Percentiles rank a stretch among this genome's conserved stretches.
These are phyloP conservation scores for Ophiostoma australiae DNA, from an alignment of 2,329 filamentous ascomycete genomes.

Conservation along the genomic window DNA sequence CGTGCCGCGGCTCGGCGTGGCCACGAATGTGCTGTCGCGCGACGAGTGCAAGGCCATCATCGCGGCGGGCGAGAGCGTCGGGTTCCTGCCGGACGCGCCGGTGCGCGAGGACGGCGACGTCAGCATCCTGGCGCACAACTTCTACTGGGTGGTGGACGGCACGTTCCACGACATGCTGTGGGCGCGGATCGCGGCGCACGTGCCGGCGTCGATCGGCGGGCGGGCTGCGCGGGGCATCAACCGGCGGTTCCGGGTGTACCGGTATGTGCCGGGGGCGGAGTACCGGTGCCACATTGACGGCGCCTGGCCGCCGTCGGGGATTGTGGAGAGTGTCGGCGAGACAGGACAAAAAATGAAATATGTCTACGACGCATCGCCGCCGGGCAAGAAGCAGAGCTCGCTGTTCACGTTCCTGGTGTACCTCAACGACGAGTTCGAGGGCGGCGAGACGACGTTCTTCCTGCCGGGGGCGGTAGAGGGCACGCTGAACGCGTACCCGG, in stretches of 20 bases:
- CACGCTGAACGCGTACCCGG: constrained; percentile 62
- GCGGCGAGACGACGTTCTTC: constrained; percentile 68
- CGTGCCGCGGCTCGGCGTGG: constrained; percentile 57
- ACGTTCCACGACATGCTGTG: constrained; percentile 60
- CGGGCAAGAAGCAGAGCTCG: constrained; percentile 56
- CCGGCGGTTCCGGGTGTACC: constrained; percentile 64
- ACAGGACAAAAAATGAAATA: constrained; percentile 47
- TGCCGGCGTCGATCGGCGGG: constrained; percentile 53
- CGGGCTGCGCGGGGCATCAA: constrained; percentile 59
- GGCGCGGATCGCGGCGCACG: constrained; percentile 54
- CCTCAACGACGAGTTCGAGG: constrained; percentile 66
- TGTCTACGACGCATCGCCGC: constrained; percentile 61
- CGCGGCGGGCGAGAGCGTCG: constrained; percentile 59
- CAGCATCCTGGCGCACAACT: constrained; percentile 65
- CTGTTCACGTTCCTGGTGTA: constrained; percentile 67
- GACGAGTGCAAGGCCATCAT: constrained; percentile 63
- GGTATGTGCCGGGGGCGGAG: constrained; percentile 68
- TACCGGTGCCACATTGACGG: constrained; percentile 68
- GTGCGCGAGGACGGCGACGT: constrained; percentile 60
- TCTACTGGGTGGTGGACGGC: constrained; percentile 65
- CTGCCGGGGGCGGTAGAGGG: constrained; percentile 60
- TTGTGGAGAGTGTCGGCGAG: constrained; percentile 38
- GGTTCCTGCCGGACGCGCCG: constrained; percentile 63
- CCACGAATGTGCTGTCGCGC: constrained; percentile 55
- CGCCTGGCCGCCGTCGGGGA: constrained; percentile 67